These are phyloP conservation scores for Murraya paniculata DNA, from an alignment of 345 rosid genomes.

Conservation along the genomic window DNA sequence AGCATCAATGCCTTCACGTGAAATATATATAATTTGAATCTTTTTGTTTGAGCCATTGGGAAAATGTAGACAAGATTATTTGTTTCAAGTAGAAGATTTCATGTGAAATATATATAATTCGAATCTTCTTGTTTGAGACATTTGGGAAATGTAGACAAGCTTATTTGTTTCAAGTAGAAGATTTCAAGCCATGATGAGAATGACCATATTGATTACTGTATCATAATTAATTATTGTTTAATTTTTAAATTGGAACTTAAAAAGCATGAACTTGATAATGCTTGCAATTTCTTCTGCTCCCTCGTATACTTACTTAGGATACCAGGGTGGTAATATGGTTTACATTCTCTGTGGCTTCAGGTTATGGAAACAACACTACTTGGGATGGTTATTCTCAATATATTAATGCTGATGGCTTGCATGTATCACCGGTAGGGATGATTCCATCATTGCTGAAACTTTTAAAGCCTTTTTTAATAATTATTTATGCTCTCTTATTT, in stretches of 20 bases:
- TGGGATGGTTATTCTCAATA: constrained; percentile 56
- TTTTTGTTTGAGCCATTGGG: neutral
- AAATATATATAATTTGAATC: neutral
- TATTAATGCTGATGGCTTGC: constrained; percentile 48
- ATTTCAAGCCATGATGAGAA: neutral
- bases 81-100: neutral
- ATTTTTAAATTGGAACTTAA: neutral
- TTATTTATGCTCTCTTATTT: neutral
- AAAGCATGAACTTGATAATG: neutral
- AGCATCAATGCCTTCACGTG: neutral
- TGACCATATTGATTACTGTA: neutral
- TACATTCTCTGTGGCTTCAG: constrained; percentile 29
- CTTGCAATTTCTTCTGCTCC: neutral
- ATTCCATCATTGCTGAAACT: neutral
- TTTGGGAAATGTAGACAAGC: neutral
- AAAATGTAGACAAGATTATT: neutral
- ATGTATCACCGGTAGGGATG: constrained; percentile 50
- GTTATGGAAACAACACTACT: constrained; percentile 36
- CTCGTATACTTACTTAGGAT: neutral
- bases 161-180: neutral
- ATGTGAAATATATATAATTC: neutral
- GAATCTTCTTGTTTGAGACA: neutral
- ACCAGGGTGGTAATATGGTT: neutral
- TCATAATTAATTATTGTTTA: neutral
- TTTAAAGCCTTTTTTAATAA: neutral